Base-by-base conservation (phyloP, 208 protist genomes). In the Trypanosoma caninum region DNA sequence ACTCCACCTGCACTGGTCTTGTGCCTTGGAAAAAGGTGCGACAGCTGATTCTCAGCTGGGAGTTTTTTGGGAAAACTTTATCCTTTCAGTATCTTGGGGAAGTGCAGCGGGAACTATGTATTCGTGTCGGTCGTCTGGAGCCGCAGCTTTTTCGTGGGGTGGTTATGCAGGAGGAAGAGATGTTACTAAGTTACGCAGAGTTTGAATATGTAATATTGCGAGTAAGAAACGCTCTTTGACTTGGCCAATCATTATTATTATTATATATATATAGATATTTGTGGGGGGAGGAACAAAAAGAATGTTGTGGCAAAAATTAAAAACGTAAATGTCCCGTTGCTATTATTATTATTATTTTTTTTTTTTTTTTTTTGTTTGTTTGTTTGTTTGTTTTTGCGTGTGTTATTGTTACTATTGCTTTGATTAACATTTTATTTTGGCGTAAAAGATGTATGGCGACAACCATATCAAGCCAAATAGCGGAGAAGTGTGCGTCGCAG, bases 1-100 rank as follows among this genome's bases (percentile, higher is more conserved):
- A 99, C 81, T 85, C 95, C 11, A 97, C 87, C 2, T 82, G 93
- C 31, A 60, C 62, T 3, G 81, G 84, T n/a, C 28, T 64, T 14
- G 74, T 88, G 11, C 65, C 51, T 20, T 91, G 84, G 82, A 86
- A 86, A 55, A 68, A 88, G 40, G 78, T 88, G 22, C 74, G 84
- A 28, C 73, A 87, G 35, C 33, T 86, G 0, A 72, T 88, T 52
- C 67, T 85, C 31, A 53, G 61, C 42, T 78, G 60, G 68, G 81
- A 88, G 41, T 59, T 60, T 40, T 91, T 69, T 41, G 74, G 78
- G 18, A 31, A 77, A 30, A 57, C 59, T 2, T 48, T 88, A 11
- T 76, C 72, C 7, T 89, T 86, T 57, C 69, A 76, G 46, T 68
- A 66, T 2, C 47, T 84, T 10, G 81, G 81, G 4, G 74, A 87